Evolutionary conservation across 495 filamentous ascomycete genomes (phyloP).

Genomic region (Aspergillus indologenus): DNA sequence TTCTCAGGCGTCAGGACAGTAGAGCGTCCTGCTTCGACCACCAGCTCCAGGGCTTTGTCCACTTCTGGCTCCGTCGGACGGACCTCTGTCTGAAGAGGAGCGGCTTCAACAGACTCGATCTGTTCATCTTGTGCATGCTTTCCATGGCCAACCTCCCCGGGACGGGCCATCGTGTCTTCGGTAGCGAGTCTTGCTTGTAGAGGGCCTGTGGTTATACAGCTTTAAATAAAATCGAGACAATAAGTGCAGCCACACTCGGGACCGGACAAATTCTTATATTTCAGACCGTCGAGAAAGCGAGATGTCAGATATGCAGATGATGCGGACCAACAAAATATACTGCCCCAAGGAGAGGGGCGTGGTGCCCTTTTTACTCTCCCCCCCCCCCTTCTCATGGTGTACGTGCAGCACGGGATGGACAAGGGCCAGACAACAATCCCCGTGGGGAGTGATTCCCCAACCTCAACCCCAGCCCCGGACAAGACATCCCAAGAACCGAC

Average conservation of each 20-base stretch:
- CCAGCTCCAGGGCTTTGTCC: constrained; percentile 46
- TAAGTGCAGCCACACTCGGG: too few relatives aligned
- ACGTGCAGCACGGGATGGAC: neutral
- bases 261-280: too few relatives aligned
- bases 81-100: constrained; percentile 2
- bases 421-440: constrained; percentile 22
- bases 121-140: constrained; percentile 36
- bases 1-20: constrained; percentile 51
- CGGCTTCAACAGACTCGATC: constrained; percentile 34
- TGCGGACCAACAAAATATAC: neutral
- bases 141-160: constrained; percentile 13
- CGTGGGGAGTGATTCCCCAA: constrained; percentile 36
- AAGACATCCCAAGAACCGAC: constrained; percentile 18
- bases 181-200: too few relatives aligned
- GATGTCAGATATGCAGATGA: neutral
- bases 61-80: constrained; percentile 19
- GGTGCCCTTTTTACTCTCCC: neutral
- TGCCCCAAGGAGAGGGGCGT: neutral
- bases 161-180: constrained; percentile 25
- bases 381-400: neutral
- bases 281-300: neutral
- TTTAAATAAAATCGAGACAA: neutral
- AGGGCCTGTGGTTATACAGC: neutral
- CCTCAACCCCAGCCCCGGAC: constrained; percentile 22
- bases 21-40: constrained; percentile 38